These are phyloP conservation scores for Gautieria morchelliformis DNA, from an alignment of 768 basidiomycete genomes.

Conservation along the genomic window DNA sequence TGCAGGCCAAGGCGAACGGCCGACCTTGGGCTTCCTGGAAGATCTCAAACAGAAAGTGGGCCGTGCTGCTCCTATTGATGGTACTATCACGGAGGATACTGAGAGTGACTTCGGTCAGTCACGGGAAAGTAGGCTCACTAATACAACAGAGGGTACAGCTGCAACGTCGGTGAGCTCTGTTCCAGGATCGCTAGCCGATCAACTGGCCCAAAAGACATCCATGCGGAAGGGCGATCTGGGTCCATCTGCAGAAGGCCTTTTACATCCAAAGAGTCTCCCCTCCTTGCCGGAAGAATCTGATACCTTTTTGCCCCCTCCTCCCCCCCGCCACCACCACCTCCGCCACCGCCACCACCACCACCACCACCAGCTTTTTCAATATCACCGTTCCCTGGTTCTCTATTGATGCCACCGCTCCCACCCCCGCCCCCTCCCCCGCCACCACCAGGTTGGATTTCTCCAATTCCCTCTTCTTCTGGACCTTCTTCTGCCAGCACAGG, in stretches of 20 bases:
- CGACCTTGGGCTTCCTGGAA: neutral
- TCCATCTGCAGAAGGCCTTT: constrained; percentile 27
- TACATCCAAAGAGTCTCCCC: constrained; percentile 16
- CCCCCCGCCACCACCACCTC: constrained; percentile 17
- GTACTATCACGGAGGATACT: constrained; percentile 28
- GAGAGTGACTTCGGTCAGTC: constrained; percentile 45
- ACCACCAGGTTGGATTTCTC: constrained; percentile 18
- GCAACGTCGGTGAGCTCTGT: constrained; percentile 48
- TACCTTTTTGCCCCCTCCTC: constrained; percentile 18
- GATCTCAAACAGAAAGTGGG: constrained; percentile 7
- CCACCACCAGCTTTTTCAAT: constrained; percentile 22
- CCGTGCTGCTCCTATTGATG: neutral
- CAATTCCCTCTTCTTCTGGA: constrained; percentile 15
- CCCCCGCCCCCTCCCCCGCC: constrained; percentile 31
- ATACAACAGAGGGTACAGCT: constrained; percentile 43
- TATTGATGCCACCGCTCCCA: constrained; percentile 15
- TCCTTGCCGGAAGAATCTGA: constrained; percentile 33
- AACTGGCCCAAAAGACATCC: constrained; percentile 50
- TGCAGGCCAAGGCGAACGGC: neutral
- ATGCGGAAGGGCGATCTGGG: constrained; percentile 34
- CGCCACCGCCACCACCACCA: constrained; percentile 15
- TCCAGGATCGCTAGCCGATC: constrained; percentile 48
- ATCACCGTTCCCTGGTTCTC: constrained; percentile 11
- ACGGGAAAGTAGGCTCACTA: constrained; percentile 35
- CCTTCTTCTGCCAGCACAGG: constrained; percentile 11